phyloP scores from a whole-genome alignment of 371 early-diverging fungal species.

The Mortierella sp. region DNA sequence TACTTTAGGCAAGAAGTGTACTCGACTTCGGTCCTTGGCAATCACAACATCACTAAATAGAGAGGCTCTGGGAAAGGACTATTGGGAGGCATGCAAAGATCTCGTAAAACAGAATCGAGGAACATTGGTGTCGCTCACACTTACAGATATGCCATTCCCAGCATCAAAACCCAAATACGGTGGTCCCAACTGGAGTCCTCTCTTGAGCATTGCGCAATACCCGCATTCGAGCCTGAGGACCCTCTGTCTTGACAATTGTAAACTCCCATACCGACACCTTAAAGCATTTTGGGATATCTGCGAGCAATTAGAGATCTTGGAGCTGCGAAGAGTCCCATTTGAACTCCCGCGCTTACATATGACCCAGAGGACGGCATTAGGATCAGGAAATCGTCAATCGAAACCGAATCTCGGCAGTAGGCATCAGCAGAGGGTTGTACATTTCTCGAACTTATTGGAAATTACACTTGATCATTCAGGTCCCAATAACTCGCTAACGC shows the following conservation, averaged over 20 bases:
- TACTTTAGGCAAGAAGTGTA: neutral
- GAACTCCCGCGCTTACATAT: neutral
- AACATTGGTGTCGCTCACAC: neutral
- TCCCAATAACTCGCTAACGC: neutral
- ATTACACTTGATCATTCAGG: neutral
- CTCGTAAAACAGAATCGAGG: constrained; percentile 1
- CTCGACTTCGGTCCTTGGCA: neutral
- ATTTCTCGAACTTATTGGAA: neutral
- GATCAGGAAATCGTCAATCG: neutral
- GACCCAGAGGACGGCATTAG: neutral
- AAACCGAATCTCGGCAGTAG: too few relatives aligned
- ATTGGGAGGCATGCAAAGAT: neutral
- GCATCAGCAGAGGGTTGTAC: neutral
- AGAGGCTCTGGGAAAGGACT: neutral
- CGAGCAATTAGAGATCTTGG: constrained; percentile 9
- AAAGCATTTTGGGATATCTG: constrained; percentile 21
- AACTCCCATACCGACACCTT: constrained; percentile 14
- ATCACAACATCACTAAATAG: neutral
- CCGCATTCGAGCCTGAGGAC: neutral
- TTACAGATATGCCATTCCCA: neutral
- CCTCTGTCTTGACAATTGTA: neutral
- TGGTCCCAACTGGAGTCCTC: neutral
- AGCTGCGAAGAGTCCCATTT: constrained; percentile 6
- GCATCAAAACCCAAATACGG: neutral
- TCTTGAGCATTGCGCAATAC: neutral